Base-by-base conservation (phyloP, 495 filamentous ascomycete genomes). In the Penicillium roqueforti region DNA sequence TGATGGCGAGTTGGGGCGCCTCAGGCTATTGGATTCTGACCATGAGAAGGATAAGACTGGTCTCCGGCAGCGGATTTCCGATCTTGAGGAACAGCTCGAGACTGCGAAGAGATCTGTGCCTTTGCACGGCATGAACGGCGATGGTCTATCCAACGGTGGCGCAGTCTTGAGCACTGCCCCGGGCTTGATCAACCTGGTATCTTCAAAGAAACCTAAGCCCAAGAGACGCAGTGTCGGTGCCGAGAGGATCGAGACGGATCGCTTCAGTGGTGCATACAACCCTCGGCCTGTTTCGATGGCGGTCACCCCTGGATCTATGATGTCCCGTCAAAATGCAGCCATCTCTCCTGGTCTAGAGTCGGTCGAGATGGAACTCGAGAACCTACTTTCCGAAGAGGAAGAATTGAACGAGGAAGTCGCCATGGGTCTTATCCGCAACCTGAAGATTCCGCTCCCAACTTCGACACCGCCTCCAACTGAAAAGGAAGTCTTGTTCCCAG, bases 401-500 rank as follows among this genome's bases (percentile, higher is more conserved):
- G 88, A 84, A 44, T 75, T 99, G 53, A 97, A 97, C 65, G 91
- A 97, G 57, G 93, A 99, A 70, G 91, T 97, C 31, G 88, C 92
- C 0, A 83, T 97, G 79, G 93, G 95, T 40, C 78, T 99, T 53
- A 97, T 99, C 65, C 84, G 86, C 65, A 97, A 97, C 62, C 81
- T 99, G 26, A 96, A 95, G 78, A 96, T 97, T 54, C 93, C 93
- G 13, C 80, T 86, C 6, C 91, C 92, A 6, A 84, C 84, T 54
- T 85, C 86, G 10, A 89, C 80, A 49, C 92, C 93, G 7, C 85
- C 89, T 22, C 91, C 92, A 8, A 91, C 88, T 23, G 95, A 97
- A 74, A 99, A 99, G 77, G 93, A 99, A 68, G 92, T 99, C 29
- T 77, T 99, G 47, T 99, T 97, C 82, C 95, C 93, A 19, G 91